These are phyloP conservation scores for Coniochaeta sp. DNA, from an alignment of 2,329 filamentous ascomycete species.

Conservation along the genomic window DNA sequence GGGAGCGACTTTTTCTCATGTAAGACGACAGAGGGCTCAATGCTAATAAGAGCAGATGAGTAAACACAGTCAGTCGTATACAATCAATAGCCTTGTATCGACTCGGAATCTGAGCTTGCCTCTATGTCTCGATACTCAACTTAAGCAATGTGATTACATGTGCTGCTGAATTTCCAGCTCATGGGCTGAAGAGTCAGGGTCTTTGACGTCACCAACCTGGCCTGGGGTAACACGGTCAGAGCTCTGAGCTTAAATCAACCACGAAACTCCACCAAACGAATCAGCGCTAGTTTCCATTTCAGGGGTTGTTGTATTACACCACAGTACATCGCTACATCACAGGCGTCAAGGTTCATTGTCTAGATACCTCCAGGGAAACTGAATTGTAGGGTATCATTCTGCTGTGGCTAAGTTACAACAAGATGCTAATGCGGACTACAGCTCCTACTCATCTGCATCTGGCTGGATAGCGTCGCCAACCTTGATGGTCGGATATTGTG, in stretches of 20 bases:
- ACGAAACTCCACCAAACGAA: neutral
- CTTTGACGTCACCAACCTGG: neutral
- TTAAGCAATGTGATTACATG: too few species aligned
- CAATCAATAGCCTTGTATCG: neutral
- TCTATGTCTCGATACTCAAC: neutral
- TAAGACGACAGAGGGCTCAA: neutral
- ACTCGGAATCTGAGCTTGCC: neutral
- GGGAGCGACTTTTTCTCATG: neutral
- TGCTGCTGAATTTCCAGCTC: neutral
- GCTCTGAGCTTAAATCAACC: neutral
- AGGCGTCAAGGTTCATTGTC: too few species aligned
- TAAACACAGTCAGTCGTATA: neutral
- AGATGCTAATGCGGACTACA: neutral
- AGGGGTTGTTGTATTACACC: too few species aligned
- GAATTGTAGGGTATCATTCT: neutral
- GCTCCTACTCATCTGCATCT: neutral
- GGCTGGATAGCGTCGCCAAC: conserved; percentile 35
- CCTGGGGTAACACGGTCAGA: neutral
- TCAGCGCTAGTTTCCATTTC: too few species aligned
- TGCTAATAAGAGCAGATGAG: neutral
- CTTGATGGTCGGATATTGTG: conserved; percentile 35
- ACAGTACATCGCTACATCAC: too few species aligned
- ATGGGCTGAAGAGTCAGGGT: neutral
- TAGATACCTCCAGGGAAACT: too few species aligned
- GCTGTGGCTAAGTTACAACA: neutral